These are phyloP conservation scores for Kazachstania kunashirensis DNA, from an alignment of 805 yeast species.

Conservation along the genomic window DNA sequence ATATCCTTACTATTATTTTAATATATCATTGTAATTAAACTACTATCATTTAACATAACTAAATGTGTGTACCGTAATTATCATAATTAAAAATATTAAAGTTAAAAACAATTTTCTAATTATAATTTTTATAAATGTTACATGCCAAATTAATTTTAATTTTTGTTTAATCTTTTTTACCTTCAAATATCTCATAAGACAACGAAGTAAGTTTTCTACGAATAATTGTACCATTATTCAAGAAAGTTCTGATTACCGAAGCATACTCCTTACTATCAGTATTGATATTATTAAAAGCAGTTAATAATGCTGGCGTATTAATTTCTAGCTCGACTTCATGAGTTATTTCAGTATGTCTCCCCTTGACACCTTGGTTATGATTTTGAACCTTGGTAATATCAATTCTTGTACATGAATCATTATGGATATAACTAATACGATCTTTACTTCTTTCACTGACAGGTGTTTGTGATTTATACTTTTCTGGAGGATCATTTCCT, in stretches of 20 bases:
- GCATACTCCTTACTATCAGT: slow-evolving; percentile 48
- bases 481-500: slow-evolving; percentile 45
- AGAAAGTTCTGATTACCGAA: slow-evolving; percentile 44
- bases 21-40: too few relatives aligned
- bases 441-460: slow-evolving; percentile 57
- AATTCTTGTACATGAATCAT: slow-evolving; percentile 61
- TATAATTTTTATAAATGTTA: too few relatives aligned
- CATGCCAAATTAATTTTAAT: too few relatives aligned
- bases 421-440: slow-evolving; percentile 61
- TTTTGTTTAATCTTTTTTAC: slow-evolving; percentile 22
- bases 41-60: too few relatives aligned
- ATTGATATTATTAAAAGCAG: slow-evolving; percentile 33
- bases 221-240: slow-evolving; percentile 49
- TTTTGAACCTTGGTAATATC: slow-evolving; percentile 55
- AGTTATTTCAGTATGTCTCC: slow-evolving; percentile 21
- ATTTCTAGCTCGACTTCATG: slow-evolving; percentile 46
- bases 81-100: too few relatives aligned
- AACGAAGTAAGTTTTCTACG: slow-evolving; percentile 29
- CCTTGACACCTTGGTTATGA: slow-evolving; percentile 20
- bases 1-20: too few relatives aligned
- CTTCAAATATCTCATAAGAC: slow-evolving; percentile 30
- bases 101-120: too few relatives aligned
- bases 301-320: slow-evolving; percentile 35
- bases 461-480: slow-evolving; percentile 44
- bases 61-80: too few relatives aligned